Base-by-base conservation (phyloP, 495 filamentous ascomycete species). In the Podospora appendiculata region DNA sequence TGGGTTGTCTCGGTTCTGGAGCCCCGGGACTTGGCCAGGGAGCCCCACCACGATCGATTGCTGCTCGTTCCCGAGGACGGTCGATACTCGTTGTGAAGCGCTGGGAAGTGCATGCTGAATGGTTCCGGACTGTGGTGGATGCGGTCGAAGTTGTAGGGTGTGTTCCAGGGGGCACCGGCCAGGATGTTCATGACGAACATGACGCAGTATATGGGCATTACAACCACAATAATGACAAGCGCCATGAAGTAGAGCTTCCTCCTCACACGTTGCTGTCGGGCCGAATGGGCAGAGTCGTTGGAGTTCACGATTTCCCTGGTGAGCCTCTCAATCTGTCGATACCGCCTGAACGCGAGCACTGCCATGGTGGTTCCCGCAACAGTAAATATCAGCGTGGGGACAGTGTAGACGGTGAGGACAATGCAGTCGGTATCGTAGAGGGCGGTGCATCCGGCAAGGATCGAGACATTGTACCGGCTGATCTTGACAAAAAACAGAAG, bases 181-280 rank as follows among this genome's bases (percentile, higher is more conserved):
- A 66, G 47, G 6, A 88, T 55, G 65, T 87, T 83, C 19, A 60
- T 38, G 58, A 73, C 79, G 43, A 93, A 66, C 47, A 85, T 69
- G 60, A 80, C 85, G 48, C 79, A 52, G 41, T 79, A 73, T 9
- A 86, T 55, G 1, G 90, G 90, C 2, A 90, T 53, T 55, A 85
- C 82, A 35, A 80, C 54, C 38, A 88, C 13, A 11, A 94, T 72
- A 66, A 94, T 76, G 45, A 77, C 58, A 25, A 87, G 58, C n/a
- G 86, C 74, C 58, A 95, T 78, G 52, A 83, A 66, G 64, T 92
- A 93, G 35, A 96, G 81, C 49, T 92, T 87, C 38, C 86, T 59
- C 67, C 86, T 79, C 6, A 86, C 82, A 44, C 86, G 63, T 63
- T 87, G 59, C 73, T 68, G 46, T 64, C 79, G 51, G 73, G 82